Evolutionary conservation across 352 stramenopile genomes (phyloP).

Genomic region (Paralagenidium karlingii): DNA sequence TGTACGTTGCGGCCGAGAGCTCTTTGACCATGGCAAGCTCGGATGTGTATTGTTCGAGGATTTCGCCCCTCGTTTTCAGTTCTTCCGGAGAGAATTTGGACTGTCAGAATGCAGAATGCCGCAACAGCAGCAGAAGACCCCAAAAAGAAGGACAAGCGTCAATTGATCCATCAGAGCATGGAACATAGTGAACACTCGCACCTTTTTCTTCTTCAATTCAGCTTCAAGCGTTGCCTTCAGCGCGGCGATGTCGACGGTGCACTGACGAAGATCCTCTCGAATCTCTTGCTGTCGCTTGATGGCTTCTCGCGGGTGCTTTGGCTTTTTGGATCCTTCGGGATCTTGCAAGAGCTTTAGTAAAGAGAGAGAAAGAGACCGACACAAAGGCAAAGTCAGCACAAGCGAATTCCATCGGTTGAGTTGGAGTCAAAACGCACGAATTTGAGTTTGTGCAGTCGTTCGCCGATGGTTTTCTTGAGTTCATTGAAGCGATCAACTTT

Average conservation of each 20-base stretch:
- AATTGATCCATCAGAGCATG: neutral
- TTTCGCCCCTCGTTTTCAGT: conserved; percentile 63
- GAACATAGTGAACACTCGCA: conserved; percentile 1
- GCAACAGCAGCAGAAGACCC: no score
- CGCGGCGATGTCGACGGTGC: conserved; percentile 60
- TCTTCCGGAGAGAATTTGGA: conserved; percentile 70
- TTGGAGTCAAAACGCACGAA: conserved; percentile 34
- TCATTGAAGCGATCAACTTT: conserved; percentile 70
- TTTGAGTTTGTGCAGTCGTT: conserved; percentile 66
- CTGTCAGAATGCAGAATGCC: no score
- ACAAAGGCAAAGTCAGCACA: no score
- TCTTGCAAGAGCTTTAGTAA: conserved; percentile 50
- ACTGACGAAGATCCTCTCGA: conserved; percentile 61
- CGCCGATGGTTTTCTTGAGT: conserved; percentile 63
- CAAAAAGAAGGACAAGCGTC: neutral
- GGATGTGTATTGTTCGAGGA: conserved; percentile 64
- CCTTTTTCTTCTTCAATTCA: conserved; percentile 78
- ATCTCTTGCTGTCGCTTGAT: conserved; percentile 73
- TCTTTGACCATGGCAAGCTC: conserved; percentile 74
- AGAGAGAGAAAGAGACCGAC: neutral
- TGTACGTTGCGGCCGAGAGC: conserved; percentile 38
- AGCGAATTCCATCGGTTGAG: no score
- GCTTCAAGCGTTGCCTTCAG: conserved; percentile 54
- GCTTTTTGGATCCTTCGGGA: conserved; percentile 42
- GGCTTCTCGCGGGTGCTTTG: conserved; percentile 65